These are phyloP conservation scores for Monascus purpureus DNA, from an alignment of 495 filamentous ascomycete genomes.

Conservation along the genomic window DNA sequence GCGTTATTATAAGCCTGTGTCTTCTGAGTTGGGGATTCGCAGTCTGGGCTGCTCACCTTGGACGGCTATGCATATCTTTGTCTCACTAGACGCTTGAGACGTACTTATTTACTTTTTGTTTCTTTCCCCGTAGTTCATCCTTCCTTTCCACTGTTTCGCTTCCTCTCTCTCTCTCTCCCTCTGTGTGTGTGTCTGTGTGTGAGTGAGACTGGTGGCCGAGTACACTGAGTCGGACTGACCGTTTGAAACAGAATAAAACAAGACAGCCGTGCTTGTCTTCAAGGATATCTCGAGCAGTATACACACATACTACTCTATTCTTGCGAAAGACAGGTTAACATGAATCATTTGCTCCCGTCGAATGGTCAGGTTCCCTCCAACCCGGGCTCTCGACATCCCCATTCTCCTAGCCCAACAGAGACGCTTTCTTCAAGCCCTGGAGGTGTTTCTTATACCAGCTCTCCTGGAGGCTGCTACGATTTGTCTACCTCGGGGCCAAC, in stretches of 20 bases:
- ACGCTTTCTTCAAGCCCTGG: constrained; percentile 5
- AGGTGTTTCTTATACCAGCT: constrained; percentile 6
- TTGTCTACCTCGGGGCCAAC: constrained; percentile 10
- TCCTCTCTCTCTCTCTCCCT: constrained; percentile 1
- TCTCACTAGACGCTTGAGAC: constrained; percentile 2
- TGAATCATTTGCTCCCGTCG: constrained; percentile 12
- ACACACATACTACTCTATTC: no score
- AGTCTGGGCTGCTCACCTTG: constrained; percentile 1
- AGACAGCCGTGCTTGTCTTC: no score
- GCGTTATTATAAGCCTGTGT: background rate
- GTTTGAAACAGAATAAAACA: no score
- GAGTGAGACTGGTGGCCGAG: no score
- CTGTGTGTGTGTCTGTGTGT: no score
- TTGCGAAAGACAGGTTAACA: constrained; percentile 4
- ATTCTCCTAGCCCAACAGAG: constrained; percentile 10
- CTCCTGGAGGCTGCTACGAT: constrained; percentile 9
- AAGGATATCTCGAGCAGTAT: no score
- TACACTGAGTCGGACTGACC: no score
- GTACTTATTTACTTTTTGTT: no score
- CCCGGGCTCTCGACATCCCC: constrained; percentile 11
- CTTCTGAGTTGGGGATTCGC: constrained; percentile 11
- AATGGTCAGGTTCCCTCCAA: constrained; percentile 14
- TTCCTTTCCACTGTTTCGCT: background rate
- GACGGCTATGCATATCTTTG: constrained; percentile 2
- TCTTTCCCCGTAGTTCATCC: no score